These are phyloP conservation scores for Epichloe bromicola DNA, from an alignment of 2,329 filamentous ascomycete species.

Conservation along the genomic window DNA sequence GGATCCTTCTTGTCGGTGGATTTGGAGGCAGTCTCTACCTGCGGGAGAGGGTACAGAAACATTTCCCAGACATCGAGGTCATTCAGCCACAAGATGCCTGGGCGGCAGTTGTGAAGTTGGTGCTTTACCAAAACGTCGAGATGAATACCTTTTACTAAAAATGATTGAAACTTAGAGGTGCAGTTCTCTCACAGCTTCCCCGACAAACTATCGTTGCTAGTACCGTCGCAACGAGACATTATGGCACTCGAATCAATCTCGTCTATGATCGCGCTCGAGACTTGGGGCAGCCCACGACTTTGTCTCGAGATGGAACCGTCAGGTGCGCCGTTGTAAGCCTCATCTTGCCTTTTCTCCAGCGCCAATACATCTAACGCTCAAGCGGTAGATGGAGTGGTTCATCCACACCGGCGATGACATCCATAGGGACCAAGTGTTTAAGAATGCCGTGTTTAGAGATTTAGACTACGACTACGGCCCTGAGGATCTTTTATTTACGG, in stretches of 20 bases:
- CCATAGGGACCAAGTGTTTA: neutral
- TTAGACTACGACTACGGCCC: neutral
- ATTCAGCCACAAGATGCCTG: conserved; percentile 3
- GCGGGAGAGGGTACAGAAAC: neutral
- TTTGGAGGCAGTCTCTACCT: conserved; percentile 4
- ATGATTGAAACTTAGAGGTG: neutral
- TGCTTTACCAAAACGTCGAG: neutral
- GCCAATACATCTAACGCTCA: neutral
- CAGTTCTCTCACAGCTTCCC: neutral
- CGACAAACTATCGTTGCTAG: neutral
- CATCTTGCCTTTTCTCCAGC: neutral
- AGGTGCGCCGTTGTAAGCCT: neutral
- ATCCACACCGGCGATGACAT: neutral
- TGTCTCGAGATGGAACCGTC: neutral
- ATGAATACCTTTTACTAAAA: neutral
- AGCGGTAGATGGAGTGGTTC: conserved; percentile 3
- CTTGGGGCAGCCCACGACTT: neutral
- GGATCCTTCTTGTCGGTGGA: conserved; percentile 4
- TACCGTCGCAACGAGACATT: neutral
- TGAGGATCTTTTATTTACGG: neutral
- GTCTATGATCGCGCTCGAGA: neutral
- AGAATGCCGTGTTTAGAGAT: neutral
- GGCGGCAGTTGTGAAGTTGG: conserved; percentile 6
- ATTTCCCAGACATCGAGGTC: conserved; percentile 2
- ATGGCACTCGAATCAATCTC: neutral